Percentiles rank a stretch among this genome's conserved stretches.
These are phyloP conservation scores for Ajuga reptans DNA, from an alignment of 305 asterid species.

Conservation along the genomic window DNA sequence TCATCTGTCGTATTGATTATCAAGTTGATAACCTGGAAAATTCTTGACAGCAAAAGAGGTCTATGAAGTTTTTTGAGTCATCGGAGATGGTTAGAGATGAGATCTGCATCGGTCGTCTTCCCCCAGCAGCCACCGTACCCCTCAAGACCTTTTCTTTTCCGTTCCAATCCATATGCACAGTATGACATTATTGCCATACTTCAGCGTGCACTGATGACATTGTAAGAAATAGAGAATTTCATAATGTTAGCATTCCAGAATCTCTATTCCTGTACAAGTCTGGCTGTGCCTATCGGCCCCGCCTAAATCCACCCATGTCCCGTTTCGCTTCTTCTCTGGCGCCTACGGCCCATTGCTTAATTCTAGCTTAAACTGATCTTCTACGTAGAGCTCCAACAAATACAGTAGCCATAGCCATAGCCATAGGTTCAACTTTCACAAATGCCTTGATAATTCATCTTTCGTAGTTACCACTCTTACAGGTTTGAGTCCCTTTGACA, in stretches of 20 bases:
- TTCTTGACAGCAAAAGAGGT: slow-evolving; percentile 71
- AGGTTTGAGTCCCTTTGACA: too few relatives aligned
- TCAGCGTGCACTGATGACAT: neutral
- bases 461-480: too few relatives aligned
- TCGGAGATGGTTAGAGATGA: slow-evolving; percentile 67
- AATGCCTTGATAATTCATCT: too few relatives aligned
- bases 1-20: neutral
- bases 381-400: too few relatives aligned
- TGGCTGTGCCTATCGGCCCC: too few relatives aligned
- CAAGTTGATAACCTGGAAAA: neutral
- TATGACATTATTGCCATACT: neutral
- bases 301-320: too few relatives aligned
- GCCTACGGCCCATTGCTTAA: too few relatives aligned
- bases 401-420: too few relatives aligned
- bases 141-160: neutral
- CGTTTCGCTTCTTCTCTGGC: too few relatives aligned
- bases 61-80: slow-evolving; percentile 56
- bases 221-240: neutral
- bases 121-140: slow-evolving; percentile 55
- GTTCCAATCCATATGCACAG: neutral
- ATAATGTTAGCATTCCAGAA: neutral
- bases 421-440: too few relatives aligned
- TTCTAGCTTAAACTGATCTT: neutral
- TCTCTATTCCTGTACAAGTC: neutral
- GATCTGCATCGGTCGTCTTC: slow-evolving; percentile 59